phyloP scores from a whole-genome alignment of 73 alveolate genomes.

The Paramecium bursaria region DNA sequence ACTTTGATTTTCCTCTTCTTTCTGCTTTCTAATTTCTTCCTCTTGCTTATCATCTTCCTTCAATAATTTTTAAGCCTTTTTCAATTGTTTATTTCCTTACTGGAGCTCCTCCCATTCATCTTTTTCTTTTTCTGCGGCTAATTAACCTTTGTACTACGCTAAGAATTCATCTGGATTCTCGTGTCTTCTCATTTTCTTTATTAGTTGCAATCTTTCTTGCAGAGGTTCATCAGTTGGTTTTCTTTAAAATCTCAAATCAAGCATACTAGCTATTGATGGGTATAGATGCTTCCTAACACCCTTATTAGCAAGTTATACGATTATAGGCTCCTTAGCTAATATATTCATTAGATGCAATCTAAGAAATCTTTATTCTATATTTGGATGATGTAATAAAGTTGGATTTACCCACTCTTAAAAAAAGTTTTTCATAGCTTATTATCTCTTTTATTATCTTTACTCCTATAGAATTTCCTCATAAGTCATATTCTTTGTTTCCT shows the following conservation, averaged over 20 bases:
- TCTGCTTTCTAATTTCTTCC: conserved; percentile 17
- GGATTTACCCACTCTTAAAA: conserved; percentile 61
- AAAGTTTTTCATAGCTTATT: conserved; percentile 6
- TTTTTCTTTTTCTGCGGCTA: conserved; percentile 26
- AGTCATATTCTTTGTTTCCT: conserved; percentile 37
- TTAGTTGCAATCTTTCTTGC: conserved; percentile 28
- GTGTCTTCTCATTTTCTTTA: conserved; percentile 55
- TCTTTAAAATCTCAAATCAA: conserved; percentile 21
- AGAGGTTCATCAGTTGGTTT: conserved; percentile 6
- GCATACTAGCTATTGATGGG: conserved; percentile 27
- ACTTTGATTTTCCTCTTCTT: conserved; percentile 46
- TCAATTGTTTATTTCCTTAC: conserved; percentile 35
- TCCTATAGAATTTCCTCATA: conserved; percentile 39
- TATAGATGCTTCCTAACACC: conserved; percentile 46
- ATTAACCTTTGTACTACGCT: conserved; percentile 11
- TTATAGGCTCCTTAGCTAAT: conserved; percentile 14
- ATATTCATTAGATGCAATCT: conserved; percentile 53
- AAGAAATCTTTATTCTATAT: conserved; percentile 12
- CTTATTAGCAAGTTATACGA: conserved; percentile 31
- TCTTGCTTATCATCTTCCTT: conserved; percentile 54
- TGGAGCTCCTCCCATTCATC: conserved; percentile 50
- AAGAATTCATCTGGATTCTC: conserved; percentile 43
- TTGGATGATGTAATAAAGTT: not conserved
- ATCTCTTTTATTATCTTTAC: not conserved
- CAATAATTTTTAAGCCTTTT: conserved; percentile 23